A percentile compares a stretch with the other conserved stretches of the same genome.
Conservation (phyloP, 495 filamentous ascomycete species). For the Geopyxis carbonaria region DNA sequence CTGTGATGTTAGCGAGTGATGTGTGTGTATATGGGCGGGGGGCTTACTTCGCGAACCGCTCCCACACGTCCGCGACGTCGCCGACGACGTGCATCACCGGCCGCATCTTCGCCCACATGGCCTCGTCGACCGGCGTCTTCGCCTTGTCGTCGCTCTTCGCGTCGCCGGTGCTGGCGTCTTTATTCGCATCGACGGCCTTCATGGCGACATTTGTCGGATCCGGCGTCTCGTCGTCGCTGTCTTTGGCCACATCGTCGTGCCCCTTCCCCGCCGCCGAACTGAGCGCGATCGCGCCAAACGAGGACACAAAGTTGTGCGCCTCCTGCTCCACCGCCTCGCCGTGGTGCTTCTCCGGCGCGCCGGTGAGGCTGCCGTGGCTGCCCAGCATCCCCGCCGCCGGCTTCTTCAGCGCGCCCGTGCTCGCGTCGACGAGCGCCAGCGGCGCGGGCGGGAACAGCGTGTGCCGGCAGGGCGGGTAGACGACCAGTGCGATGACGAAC, state of each 20-base stretch:
- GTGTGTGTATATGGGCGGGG: no score
- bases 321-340: conserved; percentile 79
- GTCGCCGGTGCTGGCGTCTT: conserved; percentile 31
- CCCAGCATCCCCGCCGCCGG: conserved; percentile 53
- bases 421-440: conserved; percentile 43
- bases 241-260: conserved; percentile 33
- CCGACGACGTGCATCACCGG: conserved; percentile 60
- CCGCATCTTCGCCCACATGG: conserved; percentile 58
- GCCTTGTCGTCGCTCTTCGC: conserved; percentile 55
- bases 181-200: conserved; percentile 41
- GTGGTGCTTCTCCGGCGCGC: conserved; percentile 66
- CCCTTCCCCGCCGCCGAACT: conserved; percentile 56
- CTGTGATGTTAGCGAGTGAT: conserved; percentile 25
- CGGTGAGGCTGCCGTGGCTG: conserved; percentile 61
- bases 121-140: conserved; percentile 63
- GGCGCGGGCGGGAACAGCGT: conserved; percentile 62
- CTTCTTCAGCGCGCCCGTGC: conserved; percentile 49
- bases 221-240: conserved; percentile 35
- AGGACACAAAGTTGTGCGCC: conserved; percentile 62
- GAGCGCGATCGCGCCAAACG: conserved; percentile 56
- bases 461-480: conserved; percentile 44
- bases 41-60: conserved; percentile 58
- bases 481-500: conserved; percentile 46
- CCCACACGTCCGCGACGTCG: conserved; percentile 62
- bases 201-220: conserved; percentile 43